These are phyloP conservation scores for Penicillium thymicola DNA, from an alignment of 2,329 filamentous ascomycete species.

Conservation along the genomic window DNA sequence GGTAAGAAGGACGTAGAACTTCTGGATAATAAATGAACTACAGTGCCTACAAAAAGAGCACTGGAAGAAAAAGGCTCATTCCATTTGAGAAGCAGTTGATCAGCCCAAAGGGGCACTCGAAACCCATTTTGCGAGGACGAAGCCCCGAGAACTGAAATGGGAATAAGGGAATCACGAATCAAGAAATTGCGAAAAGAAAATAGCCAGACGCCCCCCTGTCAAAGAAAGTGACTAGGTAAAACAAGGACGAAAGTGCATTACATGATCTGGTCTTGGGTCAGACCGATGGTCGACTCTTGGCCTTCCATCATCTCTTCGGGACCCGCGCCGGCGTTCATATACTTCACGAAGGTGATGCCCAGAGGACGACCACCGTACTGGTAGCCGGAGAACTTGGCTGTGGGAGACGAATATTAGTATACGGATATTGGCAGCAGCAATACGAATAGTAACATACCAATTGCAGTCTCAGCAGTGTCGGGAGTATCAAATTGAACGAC, in stretches of 20 bases:
- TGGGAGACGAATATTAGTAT: slow-evolving; percentile 19
- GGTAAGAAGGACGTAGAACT: neutral
- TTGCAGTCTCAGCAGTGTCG: slow-evolving; percentile 86
- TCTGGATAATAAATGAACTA: neutral
- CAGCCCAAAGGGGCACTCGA: slow-evolving; percentile 8
- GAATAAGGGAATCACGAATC: slow-evolving; percentile 25
- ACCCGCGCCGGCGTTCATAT: slow-evolving; percentile 64
- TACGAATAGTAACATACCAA: slow-evolving; percentile 51
- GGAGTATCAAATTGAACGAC: slow-evolving; percentile 89
- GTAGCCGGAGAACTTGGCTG: slow-evolving; percentile 93
- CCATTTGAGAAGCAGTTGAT: slow-evolving; percentile 5
- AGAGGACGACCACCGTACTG: slow-evolving; percentile 95
- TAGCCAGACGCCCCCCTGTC: slow-evolving; percentile 5
- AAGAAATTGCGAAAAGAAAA: slow-evolving; percentile 7
- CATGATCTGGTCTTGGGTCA: slow-evolving; percentile 99
- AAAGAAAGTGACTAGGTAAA: slow-evolving; percentile 5
- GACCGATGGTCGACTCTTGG: slow-evolving; percentile 62
- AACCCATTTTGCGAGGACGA: slow-evolving; percentile 5
- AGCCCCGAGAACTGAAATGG: slow-evolving; percentile 11
- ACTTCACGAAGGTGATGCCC: slow-evolving; percentile 90
- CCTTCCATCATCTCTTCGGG: slow-evolving; percentile 81
- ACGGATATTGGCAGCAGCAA: slow-evolving; percentile 1
- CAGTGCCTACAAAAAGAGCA: neutral
- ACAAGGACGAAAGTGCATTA: slow-evolving; percentile 42
- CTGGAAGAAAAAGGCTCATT: neutral